Evolutionary conservation across 148 eudicot species (phyloP).

Genomic region (Arctostaphylos glauca): DNA sequence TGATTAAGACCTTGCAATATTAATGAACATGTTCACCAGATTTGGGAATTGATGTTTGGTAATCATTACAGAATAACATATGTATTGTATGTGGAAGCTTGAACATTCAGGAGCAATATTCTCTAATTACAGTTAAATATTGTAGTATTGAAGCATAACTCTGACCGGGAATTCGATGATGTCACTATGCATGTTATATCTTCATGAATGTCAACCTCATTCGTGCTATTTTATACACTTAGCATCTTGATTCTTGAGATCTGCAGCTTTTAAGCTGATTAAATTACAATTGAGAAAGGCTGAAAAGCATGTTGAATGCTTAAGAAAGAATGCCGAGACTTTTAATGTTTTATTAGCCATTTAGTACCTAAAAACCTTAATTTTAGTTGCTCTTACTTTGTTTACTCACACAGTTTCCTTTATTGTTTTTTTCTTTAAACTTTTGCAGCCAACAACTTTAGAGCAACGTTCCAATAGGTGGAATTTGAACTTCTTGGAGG

Average conservation of each 20-base stretch:
- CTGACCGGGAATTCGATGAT: neutral
- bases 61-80: neutral
- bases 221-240: neutral
- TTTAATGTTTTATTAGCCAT: neutral
- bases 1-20: neutral
- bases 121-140: neutral
- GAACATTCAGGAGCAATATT: neutral
- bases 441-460: conserved; percentile 51
- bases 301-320: neutral
- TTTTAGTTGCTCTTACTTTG: neutral
- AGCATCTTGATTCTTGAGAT: neutral
- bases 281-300: neutral
- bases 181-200: too few species aligned
- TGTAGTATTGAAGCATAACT: neutral
- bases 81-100: neutral
- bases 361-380: neutral
- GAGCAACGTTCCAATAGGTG: conserved; percentile 66
- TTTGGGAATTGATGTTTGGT: neutral
- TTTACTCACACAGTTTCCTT: neutral
- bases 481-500: conserved; percentile 49
- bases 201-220: neutral
- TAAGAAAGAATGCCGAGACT: neutral
- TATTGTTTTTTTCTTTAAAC: neutral
- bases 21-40: neutral
- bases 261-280: neutral